Conservation (phyloP, 108 stramenopile genomes). For the Skeletonema marinoi region DNA sequence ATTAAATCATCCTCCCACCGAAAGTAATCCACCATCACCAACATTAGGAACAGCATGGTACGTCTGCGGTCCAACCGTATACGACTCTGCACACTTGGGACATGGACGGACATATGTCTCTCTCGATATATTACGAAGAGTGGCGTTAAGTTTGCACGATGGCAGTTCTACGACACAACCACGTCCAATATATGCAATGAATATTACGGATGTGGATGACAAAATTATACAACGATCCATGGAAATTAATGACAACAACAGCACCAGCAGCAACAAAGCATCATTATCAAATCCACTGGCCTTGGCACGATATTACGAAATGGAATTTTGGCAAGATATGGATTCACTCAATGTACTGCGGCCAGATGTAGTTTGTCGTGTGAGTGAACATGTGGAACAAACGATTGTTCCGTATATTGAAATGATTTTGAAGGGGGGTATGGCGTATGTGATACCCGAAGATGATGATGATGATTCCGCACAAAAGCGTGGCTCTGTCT, state of each 20-base stretch:
- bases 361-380: constrained; percentile 91
- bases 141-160: constrained; percentile 61
- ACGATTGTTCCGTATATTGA: constrained; percentile 91
- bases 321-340: constrained; percentile 80
- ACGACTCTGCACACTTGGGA: constrained; percentile 95
- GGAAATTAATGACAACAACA: neutral
- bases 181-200: constrained; percentile 81
- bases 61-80: constrained; percentile 98
- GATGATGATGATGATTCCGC: constrained; percentile 7
- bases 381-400: constrained; percentile 87
- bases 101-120: constrained; percentile 96
- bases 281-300: constrained; percentile 56
- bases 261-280: constrained; percentile 54
- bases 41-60: constrained; percentile 84
- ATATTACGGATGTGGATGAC: constrained; percentile 98
- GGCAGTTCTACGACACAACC: constrained; percentile 14
- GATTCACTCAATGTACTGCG: constrained; percentile 69
- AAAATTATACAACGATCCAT: constrained; percentile 85
- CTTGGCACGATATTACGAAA: constrained; percentile 67
- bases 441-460: constrained; percentile 81
- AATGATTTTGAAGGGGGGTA: constrained; percentile 66
- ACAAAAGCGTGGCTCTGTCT: constrained; percentile 71
- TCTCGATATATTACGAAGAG: constrained; percentile 93
- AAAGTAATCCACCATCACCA: constrained; percentile 3
- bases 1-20: neutral